Evolutionary conservation across 768 basidiomycete species (phyloP).

Genomic region (Naganishia onofrii): DNA sequence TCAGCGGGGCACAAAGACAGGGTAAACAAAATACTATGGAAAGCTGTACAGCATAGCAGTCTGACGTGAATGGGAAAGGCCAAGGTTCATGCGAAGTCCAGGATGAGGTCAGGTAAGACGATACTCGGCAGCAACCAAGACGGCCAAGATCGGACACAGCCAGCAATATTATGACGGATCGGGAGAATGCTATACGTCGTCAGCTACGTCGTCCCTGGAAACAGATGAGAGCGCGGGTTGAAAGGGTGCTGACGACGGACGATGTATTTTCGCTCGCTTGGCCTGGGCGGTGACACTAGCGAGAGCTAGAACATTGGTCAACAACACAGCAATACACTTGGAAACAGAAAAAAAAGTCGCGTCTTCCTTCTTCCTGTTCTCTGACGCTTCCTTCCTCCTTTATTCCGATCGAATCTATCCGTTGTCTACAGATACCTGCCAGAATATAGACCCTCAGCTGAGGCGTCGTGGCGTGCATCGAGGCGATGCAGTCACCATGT

Average conservation of each 20-base stretch:
- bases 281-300: background rate
- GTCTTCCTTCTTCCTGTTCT: background rate
- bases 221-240: background rate
- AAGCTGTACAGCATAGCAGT: background rate
- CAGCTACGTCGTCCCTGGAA: background rate
- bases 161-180: background rate
- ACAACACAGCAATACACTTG: slow-evolving; percentile 22
- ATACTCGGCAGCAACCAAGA: no score
- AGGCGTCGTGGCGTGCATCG: no score
- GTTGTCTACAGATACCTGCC: no score
- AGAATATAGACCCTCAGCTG: no score
- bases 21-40: background rate
- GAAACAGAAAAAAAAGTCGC: background rate
- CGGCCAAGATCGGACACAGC: background rate
- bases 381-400: background rate
- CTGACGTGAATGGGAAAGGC: background rate
- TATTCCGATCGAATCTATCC: no score
- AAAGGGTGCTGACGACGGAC: background rate
- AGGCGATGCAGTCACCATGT: no score
- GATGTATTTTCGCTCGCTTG: background rate
- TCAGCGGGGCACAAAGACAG: no score
- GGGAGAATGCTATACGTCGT: background rate
- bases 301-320: slow-evolving; percentile 10
- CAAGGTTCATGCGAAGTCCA: no score
- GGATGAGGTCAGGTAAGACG: no score